Evolutionary conservation across 2,329 filamentous ascomycete genomes (phyloP).

Genomic region (Pyrenochaeta sp.): DNA sequence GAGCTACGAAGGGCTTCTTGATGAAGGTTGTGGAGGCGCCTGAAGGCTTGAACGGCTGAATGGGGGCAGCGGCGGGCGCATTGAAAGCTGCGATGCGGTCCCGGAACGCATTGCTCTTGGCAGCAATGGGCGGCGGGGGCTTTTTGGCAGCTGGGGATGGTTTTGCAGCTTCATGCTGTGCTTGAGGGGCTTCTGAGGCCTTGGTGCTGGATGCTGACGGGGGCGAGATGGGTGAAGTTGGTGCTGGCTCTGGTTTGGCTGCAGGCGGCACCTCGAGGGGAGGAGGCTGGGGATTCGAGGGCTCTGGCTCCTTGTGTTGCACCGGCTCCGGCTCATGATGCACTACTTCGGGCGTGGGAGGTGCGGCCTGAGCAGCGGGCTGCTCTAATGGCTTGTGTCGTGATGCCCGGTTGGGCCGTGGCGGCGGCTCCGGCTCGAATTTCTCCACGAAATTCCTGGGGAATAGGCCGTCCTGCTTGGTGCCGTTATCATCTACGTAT

Average conservation of each 20-base stretch:
- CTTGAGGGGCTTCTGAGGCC: constrained; percentile 26
- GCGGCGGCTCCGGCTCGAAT: constrained; percentile 89
- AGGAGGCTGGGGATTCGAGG: constrained; percentile 50
- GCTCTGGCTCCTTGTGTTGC: constrained; percentile 37
- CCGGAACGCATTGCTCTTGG: constrained; percentile 89
- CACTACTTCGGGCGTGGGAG: constrained; percentile 37
- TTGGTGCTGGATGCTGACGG: constrained; percentile 32
- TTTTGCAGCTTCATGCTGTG: constrained; percentile 51
- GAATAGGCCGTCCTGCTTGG: constrained; percentile 85
- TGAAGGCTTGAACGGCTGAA: constrained; percentile 87
- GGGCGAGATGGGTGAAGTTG: constrained; percentile 41
- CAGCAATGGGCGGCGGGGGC: constrained; percentile 71
- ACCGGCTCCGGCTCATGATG: constrained; percentile 37
- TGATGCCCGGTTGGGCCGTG: constrained; percentile 76
- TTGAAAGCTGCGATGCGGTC: constrained; percentile 99
- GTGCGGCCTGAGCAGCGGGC: constrained; percentile 35
- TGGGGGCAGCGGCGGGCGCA: constrained; percentile 81
- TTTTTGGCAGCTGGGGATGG: constrained; percentile 56
- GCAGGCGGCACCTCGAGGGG: constrained; percentile 43
- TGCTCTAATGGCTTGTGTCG: constrained; percentile 57
- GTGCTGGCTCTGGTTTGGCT: constrained; percentile 31
- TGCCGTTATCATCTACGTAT: constrained; percentile 79
- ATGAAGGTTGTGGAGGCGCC: constrained; percentile 75
- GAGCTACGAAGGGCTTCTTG: constrained; percentile 96
- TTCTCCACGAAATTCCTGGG: constrained; percentile 97